Evolutionary conservation across 2,329 filamentous ascomycete species (phyloP).

Genomic region (Colletotrichum noveboracense): DNA sequence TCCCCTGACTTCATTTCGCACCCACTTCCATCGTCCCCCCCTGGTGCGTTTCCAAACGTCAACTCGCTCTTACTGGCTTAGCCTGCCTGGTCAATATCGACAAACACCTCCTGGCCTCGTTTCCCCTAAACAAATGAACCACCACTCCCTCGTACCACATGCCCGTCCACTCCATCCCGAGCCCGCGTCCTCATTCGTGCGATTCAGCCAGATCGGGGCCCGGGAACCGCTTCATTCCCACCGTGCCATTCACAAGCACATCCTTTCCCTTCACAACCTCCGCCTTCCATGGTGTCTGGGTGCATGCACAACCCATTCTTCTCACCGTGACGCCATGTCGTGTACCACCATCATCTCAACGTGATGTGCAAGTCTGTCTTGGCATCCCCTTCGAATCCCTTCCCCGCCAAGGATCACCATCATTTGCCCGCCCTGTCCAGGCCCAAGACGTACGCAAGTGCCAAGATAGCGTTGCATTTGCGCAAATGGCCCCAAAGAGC

Average conservation of each 20-base stretch:
- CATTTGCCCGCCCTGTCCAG: background rate
- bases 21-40: background rate
- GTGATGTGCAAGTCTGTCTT: background rate
- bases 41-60: slow-evolving; percentile 9
- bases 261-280: background rate
- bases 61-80: background rate
- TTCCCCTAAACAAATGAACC: slow-evolving; percentile 10
- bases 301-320: background rate
- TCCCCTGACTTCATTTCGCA: slow-evolving; percentile 15
- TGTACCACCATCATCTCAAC: background rate
- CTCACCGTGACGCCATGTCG: background rate
- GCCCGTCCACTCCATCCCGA: background rate
- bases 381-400: background rate
- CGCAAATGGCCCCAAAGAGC: background rate
- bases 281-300: background rate
- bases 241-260: background rate
- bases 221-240: background rate
- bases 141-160: background rate
- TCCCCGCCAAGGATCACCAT: background rate
- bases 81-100: background rate
- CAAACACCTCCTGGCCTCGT: slow-evolving; percentile 9
- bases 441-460: background rate
- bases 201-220: background rate
- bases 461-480: background rate
- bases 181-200: slow-evolving; percentile 1